A percentile compares a stretch with the other conserved stretches of the same genome.
phyloP scores from a whole-genome alignment of 345 rosid species.

The Draba incana region DNA sequence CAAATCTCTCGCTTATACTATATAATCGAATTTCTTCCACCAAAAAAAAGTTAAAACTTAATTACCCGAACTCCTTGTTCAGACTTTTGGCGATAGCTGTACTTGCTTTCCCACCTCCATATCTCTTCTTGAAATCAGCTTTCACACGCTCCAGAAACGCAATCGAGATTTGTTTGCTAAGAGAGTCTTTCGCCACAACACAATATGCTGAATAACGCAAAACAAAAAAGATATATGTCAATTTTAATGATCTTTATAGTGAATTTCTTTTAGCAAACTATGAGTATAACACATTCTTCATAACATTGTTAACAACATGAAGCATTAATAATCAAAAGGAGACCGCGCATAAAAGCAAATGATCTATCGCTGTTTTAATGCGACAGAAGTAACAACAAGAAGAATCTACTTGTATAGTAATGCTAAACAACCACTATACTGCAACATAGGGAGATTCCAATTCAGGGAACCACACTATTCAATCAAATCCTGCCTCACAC shows the following conservation, averaged over 20 bases:
- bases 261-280: not conserved
- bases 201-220: conserved; percentile 69
- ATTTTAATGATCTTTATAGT: not conserved
- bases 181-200: conserved; percentile 92
- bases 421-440: not conserved
- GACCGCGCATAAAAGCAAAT: not conserved
- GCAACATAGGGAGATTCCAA: not conserved
- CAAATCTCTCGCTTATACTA: not conserved
- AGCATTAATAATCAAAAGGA: not conserved
- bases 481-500: conserved; percentile 13
- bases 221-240: conserved; percentile 26
- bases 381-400: not conserved
- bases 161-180: conserved; percentile 89
- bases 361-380: not conserved
- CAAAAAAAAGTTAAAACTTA: not conserved
- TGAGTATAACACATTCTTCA: not conserved
- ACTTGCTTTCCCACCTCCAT: conserved; percentile 94
- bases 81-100: conserved; percentile 93
- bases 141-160: conserved; percentile 90
- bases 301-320: conserved; percentile 3
- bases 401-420: not conserved
- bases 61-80: conserved; percentile 93
- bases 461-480: not conserved
- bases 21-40: not conserved
- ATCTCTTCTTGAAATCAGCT: conserved; percentile 91